Evolutionary conservation across 176 grass and related monocot species (phyloP), one percentile per base, ranked within the genome.

Genomic region (Melocanna baccifera): DNA sequence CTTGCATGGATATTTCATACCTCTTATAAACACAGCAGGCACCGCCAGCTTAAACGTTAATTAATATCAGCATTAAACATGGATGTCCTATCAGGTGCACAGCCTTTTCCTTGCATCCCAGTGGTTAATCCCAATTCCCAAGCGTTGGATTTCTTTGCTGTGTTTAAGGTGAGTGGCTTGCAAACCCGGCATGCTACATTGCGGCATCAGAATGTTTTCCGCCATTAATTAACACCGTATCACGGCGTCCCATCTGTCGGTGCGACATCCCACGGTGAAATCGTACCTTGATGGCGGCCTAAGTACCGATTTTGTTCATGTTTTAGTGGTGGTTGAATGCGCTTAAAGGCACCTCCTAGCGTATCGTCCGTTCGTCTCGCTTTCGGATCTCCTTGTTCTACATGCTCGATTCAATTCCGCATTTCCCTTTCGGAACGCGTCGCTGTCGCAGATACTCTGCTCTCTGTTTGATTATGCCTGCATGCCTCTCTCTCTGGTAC

Each of bases 271-370:
- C 13, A 23, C 6, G 51, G 62, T 67, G 37, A 22, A 26, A 57
- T 22, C 40, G 75, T 72, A 74, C 29, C 81, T 65, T 67, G 57
- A 50, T 59, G 37, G 68, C 1, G 0, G 47, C 37, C 46, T 47
- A 87, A 58, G 75, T 67, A 67, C 59, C 10, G 12, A 50, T 67
- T 68, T 53, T 43, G 50, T 47, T 80, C 71, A 40, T 58, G 68
- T 59, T 67, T 29, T 68, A 65, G 77, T 41, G 82, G 47, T 61
- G 28, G 69, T 84, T 89, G 87, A 51, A 80, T 16, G 25, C 6
- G 7, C 75, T 84, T 79, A 67, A 67, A 80, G 67, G 59, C 75
- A 55, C 81, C 87, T 80, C 75, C 81, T 13, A 66, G 68, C 69
- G 78, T 67, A 30, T 66, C 67, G 67, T 66, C 39, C 48, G 70